Conservation (phyloP, 1,284 basidiomycete genomes). For the Paramarasmius palmivorus region DNA sequence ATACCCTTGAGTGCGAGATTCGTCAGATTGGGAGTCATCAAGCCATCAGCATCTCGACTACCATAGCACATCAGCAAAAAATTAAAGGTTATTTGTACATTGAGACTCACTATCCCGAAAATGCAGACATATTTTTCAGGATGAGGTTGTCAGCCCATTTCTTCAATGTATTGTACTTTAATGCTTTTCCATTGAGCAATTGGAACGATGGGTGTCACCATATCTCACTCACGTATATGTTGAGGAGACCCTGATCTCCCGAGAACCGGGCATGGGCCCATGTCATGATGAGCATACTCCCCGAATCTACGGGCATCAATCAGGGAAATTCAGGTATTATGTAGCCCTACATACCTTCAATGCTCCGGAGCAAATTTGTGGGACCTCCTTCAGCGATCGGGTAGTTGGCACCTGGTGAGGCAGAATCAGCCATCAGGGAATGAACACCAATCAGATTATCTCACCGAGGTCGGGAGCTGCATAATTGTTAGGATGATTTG, state of each 20-base stretch:
- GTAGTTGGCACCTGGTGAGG: neutral
- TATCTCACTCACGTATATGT: constrained; percentile 26
- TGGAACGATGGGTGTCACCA: neutral
- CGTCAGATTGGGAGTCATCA: constrained; percentile 6
- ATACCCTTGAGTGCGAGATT: constrained; percentile 14
- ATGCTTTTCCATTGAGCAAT: neutral
- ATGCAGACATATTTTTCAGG: neutral
- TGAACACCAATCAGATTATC: neutral
- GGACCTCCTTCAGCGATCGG: constrained; percentile 19
- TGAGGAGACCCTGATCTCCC: constrained; percentile 34
- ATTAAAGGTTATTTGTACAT: neutral
- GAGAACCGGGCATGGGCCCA: constrained; percentile 35
- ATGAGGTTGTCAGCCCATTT: constrained; percentile 20
- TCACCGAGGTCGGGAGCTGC: constrained; percentile 44
- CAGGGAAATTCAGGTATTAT: neutral
- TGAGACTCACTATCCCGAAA: neutral
- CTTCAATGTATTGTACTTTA: neutral
- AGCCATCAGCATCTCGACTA: constrained; percentile 1
- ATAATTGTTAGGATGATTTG: constrained; percentile 27
- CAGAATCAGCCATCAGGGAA: neutral
- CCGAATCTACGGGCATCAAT: constrained; percentile 28
- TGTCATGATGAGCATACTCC: constrained; percentile 42
- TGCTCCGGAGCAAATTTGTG: constrained; percentile 15
- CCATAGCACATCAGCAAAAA: neutral
- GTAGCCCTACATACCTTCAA: constrained; percentile 23